A percentile compares a stretch with the other conserved stretches of the same genome.
Evolutionary conservation across 2,329 filamentous ascomycete genomes (phyloP).

Genomic region (Cercospora sp.): DNA sequence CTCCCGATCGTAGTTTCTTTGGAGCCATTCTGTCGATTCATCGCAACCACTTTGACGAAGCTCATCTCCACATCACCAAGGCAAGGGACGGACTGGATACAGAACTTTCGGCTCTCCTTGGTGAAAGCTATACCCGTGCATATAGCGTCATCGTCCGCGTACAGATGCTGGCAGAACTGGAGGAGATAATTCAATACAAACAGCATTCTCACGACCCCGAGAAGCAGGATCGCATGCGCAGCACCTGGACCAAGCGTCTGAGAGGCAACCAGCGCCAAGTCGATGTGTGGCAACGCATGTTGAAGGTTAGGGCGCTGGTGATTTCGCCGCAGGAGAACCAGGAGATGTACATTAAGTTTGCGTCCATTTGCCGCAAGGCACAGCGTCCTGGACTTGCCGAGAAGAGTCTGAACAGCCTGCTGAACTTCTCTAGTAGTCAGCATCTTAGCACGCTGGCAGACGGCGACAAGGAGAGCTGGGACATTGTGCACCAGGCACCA

Average conservation of each 20-base stretch:
- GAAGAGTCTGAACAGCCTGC: constrained; percentile 88
- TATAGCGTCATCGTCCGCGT: constrained; percentile 98
- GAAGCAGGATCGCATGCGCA: constrained; percentile 86
- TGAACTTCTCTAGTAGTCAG: constrained; percentile 62
- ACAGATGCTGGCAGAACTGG: constrained; percentile 97
- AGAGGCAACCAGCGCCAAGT: constrained; percentile 96
- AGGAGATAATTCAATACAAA: constrained; percentile 98
- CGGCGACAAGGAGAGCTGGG: constrained; percentile 24
- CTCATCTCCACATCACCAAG: constrained; percentile 83
- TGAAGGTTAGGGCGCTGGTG: constrained; percentile 89
- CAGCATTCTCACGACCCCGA: constrained; percentile 76
- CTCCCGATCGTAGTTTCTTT: constrained; percentile 95
- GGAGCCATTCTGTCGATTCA: constrained; percentile 94
- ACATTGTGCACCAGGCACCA: constrained; percentile 49
- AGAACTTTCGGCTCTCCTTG: constrained; percentile 92
- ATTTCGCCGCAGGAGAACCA: constrained; percentile 90
- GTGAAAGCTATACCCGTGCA: constrained; percentile 95
- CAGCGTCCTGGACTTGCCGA: constrained; percentile 91
- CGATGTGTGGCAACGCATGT: constrained; percentile 97
- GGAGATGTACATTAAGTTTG: constrained; percentile 99
- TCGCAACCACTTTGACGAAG: constrained; percentile 91
- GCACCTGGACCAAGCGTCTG: constrained; percentile 92
- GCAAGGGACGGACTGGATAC: constrained; percentile 92
- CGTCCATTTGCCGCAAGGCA: constrained; percentile 96
- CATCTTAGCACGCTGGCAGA: constrained; percentile 41